A percentile compares a stretch with the other conserved stretches of the same genome.
Conservation (phyloP, 2,329 filamentous ascomycete genomes). For the Pestalotiopsis fici region DNA sequence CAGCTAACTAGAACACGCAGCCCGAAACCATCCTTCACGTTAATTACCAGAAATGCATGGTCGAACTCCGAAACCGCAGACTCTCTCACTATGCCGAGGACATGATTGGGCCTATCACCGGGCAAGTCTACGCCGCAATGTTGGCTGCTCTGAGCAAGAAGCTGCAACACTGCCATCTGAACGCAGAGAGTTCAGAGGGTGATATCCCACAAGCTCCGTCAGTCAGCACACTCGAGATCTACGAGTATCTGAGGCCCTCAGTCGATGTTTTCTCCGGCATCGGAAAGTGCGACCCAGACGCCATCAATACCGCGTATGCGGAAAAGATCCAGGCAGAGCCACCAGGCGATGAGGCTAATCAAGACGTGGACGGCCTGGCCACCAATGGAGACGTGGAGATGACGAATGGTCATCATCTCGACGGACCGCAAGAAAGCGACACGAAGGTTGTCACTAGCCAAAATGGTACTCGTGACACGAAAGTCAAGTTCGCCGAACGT, state of each 20-base stretch:
- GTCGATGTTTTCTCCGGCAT: slow-evolving; percentile 59
- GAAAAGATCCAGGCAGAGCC: slow-evolving; percentile 46
- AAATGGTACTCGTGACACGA: slow-evolving; percentile 33
- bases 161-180: slow-evolving; percentile 65
- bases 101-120: slow-evolving; percentile 71
- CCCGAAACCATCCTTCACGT: slow-evolving; percentile 73
- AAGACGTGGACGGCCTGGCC: slow-evolving; percentile 28
- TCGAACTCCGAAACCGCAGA: slow-evolving; percentile 78
- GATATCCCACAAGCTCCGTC: slow-evolving; percentile 32
- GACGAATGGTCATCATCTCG: slow-evolving; percentile 20
- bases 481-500: slow-evolving; percentile 55
- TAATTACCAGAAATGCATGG: slow-evolving; percentile 82
- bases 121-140: slow-evolving; percentile 75
- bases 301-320: slow-evolving; percentile 44
- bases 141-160: slow-evolving; percentile 71
- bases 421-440: slow-evolving; percentile 22
- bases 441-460: slow-evolving; percentile 12
- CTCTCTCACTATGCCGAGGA: slow-evolving; percentile 74
- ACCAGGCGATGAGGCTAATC: slow-evolving; percentile 27
- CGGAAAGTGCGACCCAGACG: slow-evolving; percentile 47
- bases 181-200: slow-evolving; percentile 43
- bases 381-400: slow-evolving; percentile 29
- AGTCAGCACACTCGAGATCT: slow-evolving; percentile 59
- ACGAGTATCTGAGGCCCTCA: slow-evolving; percentile 51
- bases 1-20: slow-evolving; percentile 43